A percentile compares a stretch with the other conserved stretches of the same genome.
These are phyloP conservation scores for Aspergillus ruber DNA, from an alignment of 2,329 filamentous ascomycete species.

Conservation along the genomic window DNA sequence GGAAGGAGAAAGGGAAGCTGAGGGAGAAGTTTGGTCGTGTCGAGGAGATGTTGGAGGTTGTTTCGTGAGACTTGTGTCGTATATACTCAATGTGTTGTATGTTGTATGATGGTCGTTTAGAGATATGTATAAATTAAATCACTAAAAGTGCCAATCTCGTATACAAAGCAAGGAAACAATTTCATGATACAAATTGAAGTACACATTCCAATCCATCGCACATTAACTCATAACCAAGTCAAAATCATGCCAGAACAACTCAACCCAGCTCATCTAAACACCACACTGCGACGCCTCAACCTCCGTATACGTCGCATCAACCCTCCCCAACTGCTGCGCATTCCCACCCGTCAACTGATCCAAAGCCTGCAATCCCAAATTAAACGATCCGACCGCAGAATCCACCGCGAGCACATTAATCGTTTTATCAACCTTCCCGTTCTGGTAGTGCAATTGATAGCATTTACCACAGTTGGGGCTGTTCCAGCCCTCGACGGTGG, in stretches of 20 bases:
- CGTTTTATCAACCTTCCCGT: slow-evolving; percentile 26
- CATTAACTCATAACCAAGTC: neutral
- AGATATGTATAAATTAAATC: too few species aligned
- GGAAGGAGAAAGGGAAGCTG: slow-evolving; percentile 63
- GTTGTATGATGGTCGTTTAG: too few species aligned
- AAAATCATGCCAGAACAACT: too few species aligned
- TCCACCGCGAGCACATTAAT: slow-evolving; percentile 48
- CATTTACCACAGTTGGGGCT: slow-evolving; percentile 47
- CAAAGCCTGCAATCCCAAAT: slow-evolving; percentile 45
- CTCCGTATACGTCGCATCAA: slow-evolving; percentile 26
- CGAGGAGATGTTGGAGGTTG: slow-evolving; percentile 51
- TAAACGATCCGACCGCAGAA: slow-evolving; percentile 41
- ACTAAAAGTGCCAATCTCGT: too few species aligned
- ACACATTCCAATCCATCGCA: neutral
- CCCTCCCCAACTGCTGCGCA: slow-evolving; percentile 39
- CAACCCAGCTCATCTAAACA: neutral
- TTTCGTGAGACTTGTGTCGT: slow-evolving; percentile 10
- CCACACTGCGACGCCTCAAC: slow-evolving; percentile 14
- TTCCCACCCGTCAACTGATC: slow-evolving; percentile 43
- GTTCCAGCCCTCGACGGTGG: slow-evolving; percentile 44
- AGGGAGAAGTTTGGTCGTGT: slow-evolving; percentile 61
- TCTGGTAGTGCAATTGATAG: slow-evolving; percentile 45
- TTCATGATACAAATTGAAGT: too few species aligned
- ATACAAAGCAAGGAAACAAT: too few species aligned
- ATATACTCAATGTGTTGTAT: slow-evolving; percentile 1